Evolutionary conservation across 306 rosid genomes (phyloP).

Genomic region (Prunus fruticosa): DNA sequence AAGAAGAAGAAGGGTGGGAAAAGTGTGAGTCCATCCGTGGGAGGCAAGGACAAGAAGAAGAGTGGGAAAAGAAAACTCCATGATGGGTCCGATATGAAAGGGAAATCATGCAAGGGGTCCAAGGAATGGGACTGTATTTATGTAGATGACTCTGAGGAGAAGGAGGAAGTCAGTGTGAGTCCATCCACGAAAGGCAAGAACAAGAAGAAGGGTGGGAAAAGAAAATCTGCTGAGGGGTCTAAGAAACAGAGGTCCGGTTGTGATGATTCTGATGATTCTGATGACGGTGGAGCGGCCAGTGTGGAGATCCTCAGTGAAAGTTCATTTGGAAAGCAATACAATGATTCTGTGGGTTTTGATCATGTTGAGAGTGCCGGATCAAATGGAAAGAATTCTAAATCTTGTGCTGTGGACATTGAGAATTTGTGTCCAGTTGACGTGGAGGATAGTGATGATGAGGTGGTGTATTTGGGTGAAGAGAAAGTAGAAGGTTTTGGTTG

Average conservation of each 20-base stretch:
- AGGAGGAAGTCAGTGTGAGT: neutral
- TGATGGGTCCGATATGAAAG: neutral
- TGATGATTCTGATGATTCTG: neutral
- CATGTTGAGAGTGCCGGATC: neutral
- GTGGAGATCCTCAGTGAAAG: neutral
- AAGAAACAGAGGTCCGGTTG: neutral
- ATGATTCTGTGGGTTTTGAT: neutral
- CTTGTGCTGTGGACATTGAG: neutral
- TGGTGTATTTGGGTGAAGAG: neutral
- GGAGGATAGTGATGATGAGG: constrained; percentile 14
- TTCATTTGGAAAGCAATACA: neutral
- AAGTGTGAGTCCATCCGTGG: neutral
- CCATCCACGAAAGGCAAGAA: neutral
- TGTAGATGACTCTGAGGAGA: neutral
- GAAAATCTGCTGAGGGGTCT: neutral
- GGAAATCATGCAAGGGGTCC: too few relatives aligned
- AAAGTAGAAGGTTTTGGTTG: neutral
- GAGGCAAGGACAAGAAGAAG: neutral
- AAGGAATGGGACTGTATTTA: too few relatives aligned
- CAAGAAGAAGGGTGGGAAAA: neutral
- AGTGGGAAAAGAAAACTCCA: neutral
- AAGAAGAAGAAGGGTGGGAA: neutral
- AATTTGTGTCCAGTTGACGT: neutral
- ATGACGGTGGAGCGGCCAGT: neutral
- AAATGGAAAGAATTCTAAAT: neutral